Conservation (phyloP, 2,329 filamentous ascomycete genomes). For the Leptoxyphium fumago region DNA sequence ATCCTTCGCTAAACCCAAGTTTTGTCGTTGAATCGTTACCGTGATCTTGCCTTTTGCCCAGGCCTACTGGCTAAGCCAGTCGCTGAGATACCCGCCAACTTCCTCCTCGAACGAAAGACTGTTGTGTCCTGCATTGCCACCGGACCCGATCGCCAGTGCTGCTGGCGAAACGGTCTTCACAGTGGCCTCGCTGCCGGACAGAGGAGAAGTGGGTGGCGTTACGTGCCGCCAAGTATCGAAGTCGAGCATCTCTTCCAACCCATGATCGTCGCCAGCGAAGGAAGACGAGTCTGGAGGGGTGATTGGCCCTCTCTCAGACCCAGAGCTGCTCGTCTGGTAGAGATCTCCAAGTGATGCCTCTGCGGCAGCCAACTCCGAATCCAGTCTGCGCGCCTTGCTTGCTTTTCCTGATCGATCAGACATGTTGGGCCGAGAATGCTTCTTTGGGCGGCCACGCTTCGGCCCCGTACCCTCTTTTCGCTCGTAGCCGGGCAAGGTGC, state of each 20-base stretch:
- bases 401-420: background rate
- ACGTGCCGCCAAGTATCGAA: background rate
- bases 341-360: background rate
- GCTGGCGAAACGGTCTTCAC: background rate
- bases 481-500: constrained; percentile 64
- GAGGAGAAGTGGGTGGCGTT: background rate
- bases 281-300: background rate
- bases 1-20: no score
- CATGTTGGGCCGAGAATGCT: constrained; percentile 16
- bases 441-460: constrained; percentile 52
- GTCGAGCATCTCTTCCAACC: background rate
- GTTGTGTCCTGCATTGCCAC: background rate
- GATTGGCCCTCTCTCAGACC: background rate
- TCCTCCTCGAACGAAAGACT: background rate
- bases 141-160: background rate
- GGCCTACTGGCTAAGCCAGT: background rate
- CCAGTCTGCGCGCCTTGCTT: background rate
- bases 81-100: background rate
- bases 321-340: background rate
- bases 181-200: background rate
- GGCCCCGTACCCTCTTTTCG: constrained; percentile 42
- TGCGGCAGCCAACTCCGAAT: background rate
- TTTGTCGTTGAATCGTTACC: no score
- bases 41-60: no score
- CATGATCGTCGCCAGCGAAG: background rate